phyloP scores from a whole-genome alignment of 345 rosid species.

The Populus davidiana region DNA sequence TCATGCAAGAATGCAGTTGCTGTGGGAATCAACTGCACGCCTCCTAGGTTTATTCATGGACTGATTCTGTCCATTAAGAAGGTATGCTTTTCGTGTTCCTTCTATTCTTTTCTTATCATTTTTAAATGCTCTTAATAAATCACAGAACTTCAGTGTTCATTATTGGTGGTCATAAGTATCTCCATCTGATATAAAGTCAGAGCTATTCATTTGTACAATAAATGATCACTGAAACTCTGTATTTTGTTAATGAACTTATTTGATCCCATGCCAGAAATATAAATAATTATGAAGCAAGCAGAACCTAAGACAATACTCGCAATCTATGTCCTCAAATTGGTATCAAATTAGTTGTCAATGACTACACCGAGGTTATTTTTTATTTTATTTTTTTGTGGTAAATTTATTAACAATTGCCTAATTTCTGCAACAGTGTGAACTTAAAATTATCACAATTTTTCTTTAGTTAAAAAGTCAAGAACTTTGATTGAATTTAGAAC shows the following conservation, averaged over 20 bases:
- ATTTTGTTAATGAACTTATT: neutral
- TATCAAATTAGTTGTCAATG: neutral
- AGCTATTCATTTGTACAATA: neutral
- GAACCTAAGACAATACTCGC: neutral
- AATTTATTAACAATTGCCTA: neutral
- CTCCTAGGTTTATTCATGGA: slow-evolving; percentile 70
- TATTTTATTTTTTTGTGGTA: neutral
- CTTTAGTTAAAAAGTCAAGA: neutral
- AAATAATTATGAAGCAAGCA: neutral
- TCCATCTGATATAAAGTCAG: neutral
- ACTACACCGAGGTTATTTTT: neutral
- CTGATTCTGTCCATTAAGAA: slow-evolving; percentile 47
- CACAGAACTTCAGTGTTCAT: neutral
- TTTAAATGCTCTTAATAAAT: neutral
- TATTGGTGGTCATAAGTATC: neutral
- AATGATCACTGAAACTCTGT: neutral
- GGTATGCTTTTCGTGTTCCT: slow-evolving; percentile 34
- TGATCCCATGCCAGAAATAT: neutral
- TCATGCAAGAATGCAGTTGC: slow-evolving; percentile 61
- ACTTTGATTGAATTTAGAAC: neutral
- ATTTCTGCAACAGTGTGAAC: neutral
- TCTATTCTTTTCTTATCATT: neutral
- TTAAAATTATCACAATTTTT: neutral
- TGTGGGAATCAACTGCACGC: slow-evolving; percentile 83
- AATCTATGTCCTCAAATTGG: neutral